Conservation (phyloP, 805 yeast species). For the Lipomyces spencermartinsiae region DNA sequence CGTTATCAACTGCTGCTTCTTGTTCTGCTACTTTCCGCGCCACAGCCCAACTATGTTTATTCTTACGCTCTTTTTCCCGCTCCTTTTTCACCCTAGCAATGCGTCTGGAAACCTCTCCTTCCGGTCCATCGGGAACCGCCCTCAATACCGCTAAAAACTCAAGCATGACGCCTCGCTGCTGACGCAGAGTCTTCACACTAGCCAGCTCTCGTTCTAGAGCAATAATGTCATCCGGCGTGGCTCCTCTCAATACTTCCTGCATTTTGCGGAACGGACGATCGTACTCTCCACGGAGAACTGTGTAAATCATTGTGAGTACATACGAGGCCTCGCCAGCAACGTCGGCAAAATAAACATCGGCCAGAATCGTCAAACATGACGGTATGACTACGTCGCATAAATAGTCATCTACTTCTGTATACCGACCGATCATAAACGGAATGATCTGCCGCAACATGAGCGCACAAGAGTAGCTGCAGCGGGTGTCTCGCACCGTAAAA, state of each 20-base stretch:
- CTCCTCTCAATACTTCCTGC: constrained; percentile 55
- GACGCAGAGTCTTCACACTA: constrained; percentile 70
- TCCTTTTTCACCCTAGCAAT: constrained; percentile 23
- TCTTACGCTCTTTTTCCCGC: constrained; percentile 22
- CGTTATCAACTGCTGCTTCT: constrained; percentile 33
- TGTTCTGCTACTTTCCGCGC: constrained; percentile 29
- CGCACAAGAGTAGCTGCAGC: constrained; percentile 90
- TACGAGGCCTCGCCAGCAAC: constrained; percentile 93
- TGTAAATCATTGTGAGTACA: constrained; percentile 78
- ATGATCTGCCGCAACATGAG: constrained; percentile 77
- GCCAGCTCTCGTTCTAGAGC: constrained; percentile 69
- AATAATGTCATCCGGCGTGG: constrained; percentile 61
- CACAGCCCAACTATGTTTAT: constrained; percentile 24
- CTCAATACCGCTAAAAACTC: constrained; percentile 74
- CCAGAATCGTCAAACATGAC: constrained; percentile 68
- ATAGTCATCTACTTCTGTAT: constrained; percentile 76
- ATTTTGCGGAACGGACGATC: constrained; percentile 70
- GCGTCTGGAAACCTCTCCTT: constrained; percentile 34
- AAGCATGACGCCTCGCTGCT: constrained; percentile 78
- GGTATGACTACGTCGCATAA: constrained; percentile 71
- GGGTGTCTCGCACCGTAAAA: constrained; percentile 82
- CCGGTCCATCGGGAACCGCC: constrained; percentile 42
- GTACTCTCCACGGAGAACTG: constrained; percentile 71
- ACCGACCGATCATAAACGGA: constrained; percentile 68
- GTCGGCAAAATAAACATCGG: constrained; percentile 79